Conservation (phyloP, 179 eudicot genomes). For the Amaranthus tricolor region DNA sequence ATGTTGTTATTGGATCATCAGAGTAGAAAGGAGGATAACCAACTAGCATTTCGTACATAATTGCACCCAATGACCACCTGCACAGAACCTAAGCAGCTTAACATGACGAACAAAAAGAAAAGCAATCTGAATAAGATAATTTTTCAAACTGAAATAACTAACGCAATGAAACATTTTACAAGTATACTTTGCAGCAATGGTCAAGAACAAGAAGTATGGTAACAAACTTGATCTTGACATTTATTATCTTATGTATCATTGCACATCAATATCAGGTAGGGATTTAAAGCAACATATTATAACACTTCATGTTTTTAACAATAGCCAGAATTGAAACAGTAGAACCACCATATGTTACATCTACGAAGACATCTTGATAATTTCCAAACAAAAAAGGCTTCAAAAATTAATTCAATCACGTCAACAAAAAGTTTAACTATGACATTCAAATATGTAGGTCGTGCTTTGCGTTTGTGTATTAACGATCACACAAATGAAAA, state of each 20-base stretch:
- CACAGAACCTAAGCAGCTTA: constrained; percentile 22
- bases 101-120: constrained; percentile 13
- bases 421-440: neutral
- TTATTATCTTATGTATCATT: neutral
- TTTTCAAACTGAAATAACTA: neutral
- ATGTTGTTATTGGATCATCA: constrained; percentile 81
- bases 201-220: neutral
- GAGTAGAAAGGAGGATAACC: constrained; percentile 90
- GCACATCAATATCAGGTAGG: neutral
- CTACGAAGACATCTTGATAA: neutral
- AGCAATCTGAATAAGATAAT: neutral
- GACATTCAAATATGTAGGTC: neutral
- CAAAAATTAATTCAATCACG: neutral
- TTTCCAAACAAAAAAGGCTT: neutral
- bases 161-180: neutral
- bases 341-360: neutral
- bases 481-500: neutral
- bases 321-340: neutral
- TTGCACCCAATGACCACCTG: constrained; percentile 97
- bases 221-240: neutral
- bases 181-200: neutral
- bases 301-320: too few relatives aligned
- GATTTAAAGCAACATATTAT: neutral
- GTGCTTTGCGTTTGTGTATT: neutral
- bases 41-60: constrained; percentile 87